Conservation (phyloP, 2,329 filamentous ascomycete species). For the Nothophaeocryptopus gaeumannii region DNA sequence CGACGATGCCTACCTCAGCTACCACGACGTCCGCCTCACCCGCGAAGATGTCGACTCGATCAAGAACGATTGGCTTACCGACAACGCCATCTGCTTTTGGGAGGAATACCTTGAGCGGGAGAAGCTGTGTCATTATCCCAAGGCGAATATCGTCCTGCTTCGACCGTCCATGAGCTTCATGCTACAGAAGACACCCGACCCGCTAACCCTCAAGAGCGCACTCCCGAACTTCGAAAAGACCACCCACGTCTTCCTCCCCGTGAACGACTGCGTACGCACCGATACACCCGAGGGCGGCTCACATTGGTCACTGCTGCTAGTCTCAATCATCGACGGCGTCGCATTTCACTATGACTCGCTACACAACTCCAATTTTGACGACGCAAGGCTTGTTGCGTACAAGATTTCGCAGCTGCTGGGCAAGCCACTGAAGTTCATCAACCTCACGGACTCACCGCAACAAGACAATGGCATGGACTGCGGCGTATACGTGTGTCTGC, state of each 20-base stretch:
- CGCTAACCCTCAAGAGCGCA: constrained; percentile 58
- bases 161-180: constrained; percentile 91
- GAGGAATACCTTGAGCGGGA: constrained; percentile 94
- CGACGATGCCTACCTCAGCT: constrained; percentile 68
- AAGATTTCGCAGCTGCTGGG: constrained; percentile 69
- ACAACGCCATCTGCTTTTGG: constrained; percentile 98
- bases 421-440: constrained; percentile 68
- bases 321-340: constrained; percentile 81
- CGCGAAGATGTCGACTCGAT: constrained; percentile 85
- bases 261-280: constrained; percentile 82
- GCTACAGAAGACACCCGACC: constrained; percentile 69
- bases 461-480: constrained; percentile 93
- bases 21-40: constrained; percentile 66
- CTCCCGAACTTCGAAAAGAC: constrained; percentile 77
- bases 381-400: constrained; percentile 66
- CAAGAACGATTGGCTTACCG: constrained; percentile 91
- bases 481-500: constrained; percentile 90
- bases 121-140: constrained; percentile 73
- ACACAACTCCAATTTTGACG: constrained; percentile 68
- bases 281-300: constrained; percentile 80
- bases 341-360: constrained; percentile 97
- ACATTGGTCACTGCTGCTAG: constrained; percentile 91
- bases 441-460: constrained; percentile 80
- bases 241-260: constrained; percentile 91
- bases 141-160: constrained; percentile 83